Evolutionary conservation across 106 monocot genomes (phyloP).

Genomic region (Allium cepa): DNA sequence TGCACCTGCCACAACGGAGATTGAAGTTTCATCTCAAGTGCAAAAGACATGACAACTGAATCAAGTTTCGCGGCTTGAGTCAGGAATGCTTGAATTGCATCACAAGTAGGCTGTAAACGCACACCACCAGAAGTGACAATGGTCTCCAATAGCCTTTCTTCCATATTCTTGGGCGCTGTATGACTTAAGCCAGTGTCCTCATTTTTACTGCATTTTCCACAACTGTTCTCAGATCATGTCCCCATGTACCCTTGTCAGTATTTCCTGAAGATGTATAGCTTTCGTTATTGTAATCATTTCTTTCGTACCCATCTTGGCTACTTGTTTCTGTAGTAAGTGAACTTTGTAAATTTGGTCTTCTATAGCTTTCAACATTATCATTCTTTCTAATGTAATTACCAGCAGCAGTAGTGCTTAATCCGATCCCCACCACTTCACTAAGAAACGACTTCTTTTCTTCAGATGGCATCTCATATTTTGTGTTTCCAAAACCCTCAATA

Average conservation of each 20-base stretch:
- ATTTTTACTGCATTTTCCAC: slow-evolving; percentile 12
- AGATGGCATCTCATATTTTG: slow-evolving; percentile 57
- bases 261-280: slow-evolving; percentile 34
- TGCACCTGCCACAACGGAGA: slow-evolving; percentile 95
- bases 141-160: slow-evolving; percentile 92
- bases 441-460: slow-evolving; percentile 95
- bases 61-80: slow-evolving; percentile 63
- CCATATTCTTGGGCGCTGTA: slow-evolving; percentile 48
- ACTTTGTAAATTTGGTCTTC: slow-evolving; percentile 64
- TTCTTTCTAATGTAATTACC: slow-evolving; percentile 65
- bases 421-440: slow-evolving; percentile 81
- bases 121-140: slow-evolving; percentile 88
- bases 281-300: slow-evolving; percentile 30
- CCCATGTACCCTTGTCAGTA: slow-evolving; percentile 35
- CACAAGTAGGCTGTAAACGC: slow-evolving; percentile 89
- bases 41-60: slow-evolving; percentile 56
- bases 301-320: slow-evolving; percentile 39
- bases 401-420: slow-evolving; percentile 58
- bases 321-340: slow-evolving; percentile 72
- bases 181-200: slow-evolving; percentile 22
- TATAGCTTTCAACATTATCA: slow-evolving; percentile 57
- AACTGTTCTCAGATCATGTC: slow-evolving; percentile 26
- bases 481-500: slow-evolving; percentile 96
- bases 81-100: slow-evolving; percentile 80
- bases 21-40: slow-evolving; percentile 76